phyloP scores from a whole-genome alignment of 768 basidiomycete species.

The Lactarius psammicola region DNA sequence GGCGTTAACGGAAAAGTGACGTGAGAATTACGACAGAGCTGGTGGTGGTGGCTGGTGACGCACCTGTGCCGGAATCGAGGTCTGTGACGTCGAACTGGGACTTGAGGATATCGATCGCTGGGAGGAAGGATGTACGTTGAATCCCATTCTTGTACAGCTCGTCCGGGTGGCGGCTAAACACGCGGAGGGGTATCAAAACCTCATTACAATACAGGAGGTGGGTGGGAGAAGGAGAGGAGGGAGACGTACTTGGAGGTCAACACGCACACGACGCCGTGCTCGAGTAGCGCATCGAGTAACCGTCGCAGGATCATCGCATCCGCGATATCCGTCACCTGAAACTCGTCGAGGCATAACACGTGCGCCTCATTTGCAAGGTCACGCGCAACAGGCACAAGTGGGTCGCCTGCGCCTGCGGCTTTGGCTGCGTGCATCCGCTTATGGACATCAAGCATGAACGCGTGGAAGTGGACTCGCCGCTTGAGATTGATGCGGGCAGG shows the following conservation, averaged over 20 bases:
- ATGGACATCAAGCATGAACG: conserved; percentile 99
- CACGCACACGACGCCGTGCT: conserved; percentile 88
- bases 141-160: conserved; percentile 99
- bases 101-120: conserved; percentile 93
- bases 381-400: conserved; percentile 83
- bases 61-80: conserved; percentile 93
- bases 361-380: conserved; percentile 83
- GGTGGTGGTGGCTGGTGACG: conserved; percentile 24
- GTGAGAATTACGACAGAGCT: not conserved
- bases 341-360: conserved; percentile 96
- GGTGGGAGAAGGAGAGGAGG: not conserved
- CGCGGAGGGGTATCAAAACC: not conserved
- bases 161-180: conserved; percentile 86
- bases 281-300: conserved; percentile 80
- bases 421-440: conserved; percentile 87
- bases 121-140: conserved; percentile 90
- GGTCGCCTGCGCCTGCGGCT: conserved; percentile 67
- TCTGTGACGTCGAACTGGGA: conserved; percentile 83
- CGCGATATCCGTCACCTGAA: conserved; percentile 97
- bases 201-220: not conserved
- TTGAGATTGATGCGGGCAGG: conserved; percentile 64
- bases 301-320: conserved; percentile 97
- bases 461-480: conserved; percentile 94
- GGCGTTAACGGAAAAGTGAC: not conserved
- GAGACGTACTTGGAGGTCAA: conserved; percentile 91